phyloP scores from a whole-genome alignment of 78 protist species.

The Dictyostelium brefeldianum region DNA sequence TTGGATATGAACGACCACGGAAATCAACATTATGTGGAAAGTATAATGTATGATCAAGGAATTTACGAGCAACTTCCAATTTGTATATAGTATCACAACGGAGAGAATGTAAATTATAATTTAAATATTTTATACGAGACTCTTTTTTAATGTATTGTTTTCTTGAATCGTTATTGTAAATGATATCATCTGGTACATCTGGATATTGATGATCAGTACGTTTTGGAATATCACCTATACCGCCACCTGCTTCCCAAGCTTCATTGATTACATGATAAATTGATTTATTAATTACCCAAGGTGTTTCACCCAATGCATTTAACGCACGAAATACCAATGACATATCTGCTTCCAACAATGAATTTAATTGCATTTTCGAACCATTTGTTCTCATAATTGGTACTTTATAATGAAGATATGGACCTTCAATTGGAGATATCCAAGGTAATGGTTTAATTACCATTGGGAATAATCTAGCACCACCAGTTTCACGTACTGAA shows the following conservation, averaged over 20 bases:
- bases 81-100: slow-evolving; percentile 69
- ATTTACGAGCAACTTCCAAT: slow-evolving; percentile 59
- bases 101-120: slow-evolving; percentile 78
- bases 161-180: not conserved
- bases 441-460: slow-evolving; percentile 67
- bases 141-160: not conserved
- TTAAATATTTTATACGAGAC: not conserved
- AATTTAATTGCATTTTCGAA: slow-evolving; percentile 14
- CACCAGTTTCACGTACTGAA: slow-evolving; percentile 10
- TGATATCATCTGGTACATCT: not conserved
- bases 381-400: slow-evolving; percentile 61
- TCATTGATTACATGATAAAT: slow-evolving; percentile 19
- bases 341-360: slow-evolving; percentile 21
- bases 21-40: slow-evolving; percentile 97
- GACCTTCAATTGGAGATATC: slow-evolving; percentile 32
- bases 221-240: slow-evolving; percentile 62
- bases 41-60: slow-evolving; percentile 76
- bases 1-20: slow-evolving; percentile 97
- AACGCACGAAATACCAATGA: slow-evolving; percentile 70
- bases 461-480: slow-evolving; percentile 66
- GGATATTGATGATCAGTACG: slow-evolving; percentile 52
- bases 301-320: slow-evolving; percentile 67
- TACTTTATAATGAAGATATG: slow-evolving; percentile 34
- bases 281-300: slow-evolving; percentile 88
- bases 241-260: slow-evolving; percentile 77